Evolutionary conservation across 257 asterid species (phyloP).

Genomic region (Paulownia fortunei): DNA sequence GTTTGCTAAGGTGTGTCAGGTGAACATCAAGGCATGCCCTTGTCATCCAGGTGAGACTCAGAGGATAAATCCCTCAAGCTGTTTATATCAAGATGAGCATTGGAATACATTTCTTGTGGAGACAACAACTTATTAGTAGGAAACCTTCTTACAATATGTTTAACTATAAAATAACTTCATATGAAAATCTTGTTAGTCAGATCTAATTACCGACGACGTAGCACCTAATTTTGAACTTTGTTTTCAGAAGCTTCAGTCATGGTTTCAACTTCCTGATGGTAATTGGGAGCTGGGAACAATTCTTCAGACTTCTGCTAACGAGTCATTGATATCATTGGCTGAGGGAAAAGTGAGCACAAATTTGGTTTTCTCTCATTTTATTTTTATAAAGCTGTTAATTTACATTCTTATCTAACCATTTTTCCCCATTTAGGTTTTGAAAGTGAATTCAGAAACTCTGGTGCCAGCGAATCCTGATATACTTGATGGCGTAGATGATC

Average conservation of each 20-base stretch:
- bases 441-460: slow-evolving; percentile 70
- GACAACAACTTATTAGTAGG: not conserved
- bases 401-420: slow-evolving; percentile 26
- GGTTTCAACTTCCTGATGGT: slow-evolving; percentile 94
- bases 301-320: slow-evolving; percentile 70
- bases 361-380: slow-evolving; percentile 13
- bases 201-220: not conserved
- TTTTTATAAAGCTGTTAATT: slow-evolving; percentile 19
- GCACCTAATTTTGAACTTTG: slow-evolving; percentile 11
- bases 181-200: not conserved
- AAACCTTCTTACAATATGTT: not conserved
- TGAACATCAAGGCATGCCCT: slow-evolving; percentile 12
- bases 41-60: slow-evolving; percentile 20
- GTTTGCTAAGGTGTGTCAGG: not conserved
- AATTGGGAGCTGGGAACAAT: slow-evolving; percentile 91
- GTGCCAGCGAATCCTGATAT: slow-evolving; percentile 95
- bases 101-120: slow-evolving; percentile 12
- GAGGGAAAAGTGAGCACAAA: slow-evolving; percentile 75
- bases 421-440: slow-evolving; percentile 62
- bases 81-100: slow-evolving; percentile 11
- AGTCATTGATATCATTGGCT: slow-evolving; percentile 69
- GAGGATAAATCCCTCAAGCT: slow-evolving; percentile 9
- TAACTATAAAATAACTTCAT: not conserved
- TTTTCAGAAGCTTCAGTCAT: slow-evolving; percentile 79
- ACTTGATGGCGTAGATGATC: slow-evolving; percentile 97